Evolutionary conservation across 2,329 filamentous ascomycete genomes (phyloP).

Genomic region (Albophoma yamanashiensis): DNA sequence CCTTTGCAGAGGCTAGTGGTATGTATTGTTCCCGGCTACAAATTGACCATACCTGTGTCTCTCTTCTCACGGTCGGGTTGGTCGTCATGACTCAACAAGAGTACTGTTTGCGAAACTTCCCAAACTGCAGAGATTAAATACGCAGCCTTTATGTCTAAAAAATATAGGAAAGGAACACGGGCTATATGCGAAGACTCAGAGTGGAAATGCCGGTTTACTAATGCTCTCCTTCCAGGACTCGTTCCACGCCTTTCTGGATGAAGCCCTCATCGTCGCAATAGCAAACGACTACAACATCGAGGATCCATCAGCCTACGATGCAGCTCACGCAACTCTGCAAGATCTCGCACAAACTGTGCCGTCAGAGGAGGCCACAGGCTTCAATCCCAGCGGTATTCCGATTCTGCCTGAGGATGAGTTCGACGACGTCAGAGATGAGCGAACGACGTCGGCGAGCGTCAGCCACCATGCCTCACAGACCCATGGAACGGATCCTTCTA

Average conservation of each 20-base stretch:
- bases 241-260: slow-evolving; percentile 66
- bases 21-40: slow-evolving; percentile 7
- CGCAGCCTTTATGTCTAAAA: too few species aligned
- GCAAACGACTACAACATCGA: slow-evolving; percentile 60
- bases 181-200: neutral
- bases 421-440: slow-evolving; percentile 12
- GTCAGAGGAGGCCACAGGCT: slow-evolving; percentile 61
- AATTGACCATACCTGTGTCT: neutral
- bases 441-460: slow-evolving; percentile 13
- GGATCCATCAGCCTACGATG: slow-evolving; percentile 36
- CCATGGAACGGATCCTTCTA: slow-evolving; percentile 13
- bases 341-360: slow-evolving; percentile 52
- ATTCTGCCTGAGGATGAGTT: slow-evolving; percentile 20
- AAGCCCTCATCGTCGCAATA: slow-evolving; percentile 67
- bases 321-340: slow-evolving; percentile 51
- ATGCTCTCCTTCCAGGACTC: slow-evolving; percentile 38
- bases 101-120: too few species aligned
- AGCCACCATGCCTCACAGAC: slow-evolving; percentile 17
- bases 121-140: neutral
- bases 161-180: neutral
- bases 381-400: slow-evolving; percentile 66
- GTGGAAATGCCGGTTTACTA: neutral
- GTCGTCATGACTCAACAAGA: too few species aligned
- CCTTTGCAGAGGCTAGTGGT: slow-evolving; percentile 18
- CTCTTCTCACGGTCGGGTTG: neutral